Percentiles rank a stretch among this genome's conserved stretches.
These are phyloP conservation scores for Cladophialophora immunda DNA, from an alignment of 2,329 filamentous ascomycete genomes.

Conservation along the genomic window DNA sequence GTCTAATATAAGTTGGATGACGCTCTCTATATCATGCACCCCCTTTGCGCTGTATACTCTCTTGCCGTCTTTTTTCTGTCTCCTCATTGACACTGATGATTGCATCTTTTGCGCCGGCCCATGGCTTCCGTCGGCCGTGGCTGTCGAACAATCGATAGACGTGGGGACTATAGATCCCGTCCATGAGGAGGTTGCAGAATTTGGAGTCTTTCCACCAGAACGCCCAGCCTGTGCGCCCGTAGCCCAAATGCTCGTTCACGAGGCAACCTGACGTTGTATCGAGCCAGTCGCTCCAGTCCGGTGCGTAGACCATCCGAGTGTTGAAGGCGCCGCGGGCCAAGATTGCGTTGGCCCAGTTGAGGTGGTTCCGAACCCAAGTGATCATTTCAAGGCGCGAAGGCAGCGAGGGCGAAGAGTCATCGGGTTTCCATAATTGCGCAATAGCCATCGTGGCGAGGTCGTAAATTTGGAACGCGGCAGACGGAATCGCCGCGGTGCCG, in stretches of 20 bases:
- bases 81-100: conserved; percentile 42
- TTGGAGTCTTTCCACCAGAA: conserved; percentile 48
- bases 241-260: conserved; percentile 46
- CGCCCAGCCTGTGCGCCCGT: conserved; percentile 44
- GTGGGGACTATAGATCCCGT: conserved; percentile 47
- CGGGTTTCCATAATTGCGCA: conserved; percentile 46
- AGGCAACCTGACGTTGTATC: conserved; percentile 46
- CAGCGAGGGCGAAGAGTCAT: conserved; percentile 39
- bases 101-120: conserved; percentile 44
- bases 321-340: conserved; percentile 30
- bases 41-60: neutral
- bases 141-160: conserved; percentile 49
- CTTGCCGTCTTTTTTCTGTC: conserved; percentile 1
- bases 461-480: conserved; percentile 41
- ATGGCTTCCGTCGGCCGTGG: conserved; percentile 41
- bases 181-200: conserved; percentile 46
- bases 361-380: conserved; percentile 31
- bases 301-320: conserved; percentile 31
- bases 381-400: conserved; percentile 42
- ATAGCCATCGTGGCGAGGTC: conserved; percentile 45
- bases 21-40: no score
- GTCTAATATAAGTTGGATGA: no score
- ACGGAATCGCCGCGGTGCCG: conserved; percentile 41
- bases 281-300: conserved; percentile 43
- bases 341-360: conserved; percentile 36